A percentile compares a stretch with the other conserved stretches of the same genome.
These are phyloP conservation scores for Medicago ruthenica DNA, from an alignment of 306 rosid genomes.

Conservation along the genomic window DNA sequence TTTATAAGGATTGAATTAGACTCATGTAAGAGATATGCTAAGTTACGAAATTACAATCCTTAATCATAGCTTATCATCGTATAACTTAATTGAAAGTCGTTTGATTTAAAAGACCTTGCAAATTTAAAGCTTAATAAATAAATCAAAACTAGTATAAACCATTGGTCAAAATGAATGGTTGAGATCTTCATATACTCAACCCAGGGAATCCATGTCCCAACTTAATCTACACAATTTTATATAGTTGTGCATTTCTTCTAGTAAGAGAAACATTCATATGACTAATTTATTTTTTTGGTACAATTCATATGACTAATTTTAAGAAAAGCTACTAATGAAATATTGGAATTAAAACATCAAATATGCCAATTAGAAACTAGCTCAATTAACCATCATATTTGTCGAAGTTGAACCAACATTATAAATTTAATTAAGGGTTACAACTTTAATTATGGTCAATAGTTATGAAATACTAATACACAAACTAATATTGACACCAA, in stretches of 20 bases:
- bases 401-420: not conserved
- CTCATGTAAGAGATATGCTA: too few relatives aligned
- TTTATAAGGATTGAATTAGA: too few relatives aligned
- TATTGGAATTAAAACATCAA: not conserved
- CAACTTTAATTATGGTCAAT: not conserved
- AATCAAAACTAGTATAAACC: not conserved
- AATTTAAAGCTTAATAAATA: not conserved
- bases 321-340: not conserved
- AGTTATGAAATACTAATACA: too few relatives aligned
- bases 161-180: not conserved
- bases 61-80: too few relatives aligned
- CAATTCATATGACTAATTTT: not conserved
- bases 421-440: constrained; percentile 1
- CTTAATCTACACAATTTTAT: not conserved
- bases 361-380: not conserved
- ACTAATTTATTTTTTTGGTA: not conserved
- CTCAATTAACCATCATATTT: not conserved
- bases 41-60: too few relatives aligned
- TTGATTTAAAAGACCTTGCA: too few relatives aligned
- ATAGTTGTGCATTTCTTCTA: not conserved
- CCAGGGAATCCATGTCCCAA: not conserved
- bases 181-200: not conserved
- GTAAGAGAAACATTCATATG: not conserved
- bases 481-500: too few relatives aligned
- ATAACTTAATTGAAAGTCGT: not conserved